Conservation (phyloP, 225 moss, liverwort and hornwort genomes). For the Asterella californica region DNA sequence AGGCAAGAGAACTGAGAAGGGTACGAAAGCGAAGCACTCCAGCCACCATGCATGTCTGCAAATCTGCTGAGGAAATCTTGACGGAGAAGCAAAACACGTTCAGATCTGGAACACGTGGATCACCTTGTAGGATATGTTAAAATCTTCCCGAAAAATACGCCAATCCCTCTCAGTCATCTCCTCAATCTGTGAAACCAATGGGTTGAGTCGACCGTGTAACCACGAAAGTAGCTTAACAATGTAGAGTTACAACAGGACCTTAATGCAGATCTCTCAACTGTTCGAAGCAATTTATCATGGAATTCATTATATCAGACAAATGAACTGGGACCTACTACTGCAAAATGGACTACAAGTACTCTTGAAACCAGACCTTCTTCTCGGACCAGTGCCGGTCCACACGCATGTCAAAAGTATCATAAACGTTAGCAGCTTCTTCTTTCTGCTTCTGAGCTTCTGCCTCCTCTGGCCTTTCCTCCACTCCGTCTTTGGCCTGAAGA, state of each 20-base stretch:
- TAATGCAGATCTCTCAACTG: background rate
- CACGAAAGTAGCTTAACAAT: background rate
- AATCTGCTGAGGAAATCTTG: background rate
- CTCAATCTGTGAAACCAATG: constrained; percentile 51
- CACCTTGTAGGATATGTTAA: constrained; percentile 97
- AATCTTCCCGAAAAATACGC: constrained; percentile 97
- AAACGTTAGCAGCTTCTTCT: constrained; percentile 95
- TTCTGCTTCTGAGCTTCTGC: constrained; percentile 98
- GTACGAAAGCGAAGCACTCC: background rate
- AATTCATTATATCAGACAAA: background rate
- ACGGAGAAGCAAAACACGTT: background rate
- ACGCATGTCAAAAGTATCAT: constrained; percentile 99
- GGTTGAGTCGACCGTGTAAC: background rate
- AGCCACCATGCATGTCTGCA: background rate
- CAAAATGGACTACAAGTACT: background rate
- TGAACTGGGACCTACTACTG: background rate
- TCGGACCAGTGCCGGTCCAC: constrained; percentile 99
- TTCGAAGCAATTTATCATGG: background rate
- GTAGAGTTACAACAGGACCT: background rate
- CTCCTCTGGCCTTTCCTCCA: constrained; percentile 94
- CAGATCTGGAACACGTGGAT: background rate
- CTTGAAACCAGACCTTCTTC: constrained; percentile 58
- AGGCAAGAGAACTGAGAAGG: background rate
- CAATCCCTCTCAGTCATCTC: constrained; percentile 99
- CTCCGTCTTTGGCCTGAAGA: constrained; percentile 71